A percentile compares a stretch with the other conserved stretches of the same genome.
Evolutionary conservation across 2,329 filamentous ascomycete genomes (phyloP).

Genomic region (Penicillium palitans): DNA sequence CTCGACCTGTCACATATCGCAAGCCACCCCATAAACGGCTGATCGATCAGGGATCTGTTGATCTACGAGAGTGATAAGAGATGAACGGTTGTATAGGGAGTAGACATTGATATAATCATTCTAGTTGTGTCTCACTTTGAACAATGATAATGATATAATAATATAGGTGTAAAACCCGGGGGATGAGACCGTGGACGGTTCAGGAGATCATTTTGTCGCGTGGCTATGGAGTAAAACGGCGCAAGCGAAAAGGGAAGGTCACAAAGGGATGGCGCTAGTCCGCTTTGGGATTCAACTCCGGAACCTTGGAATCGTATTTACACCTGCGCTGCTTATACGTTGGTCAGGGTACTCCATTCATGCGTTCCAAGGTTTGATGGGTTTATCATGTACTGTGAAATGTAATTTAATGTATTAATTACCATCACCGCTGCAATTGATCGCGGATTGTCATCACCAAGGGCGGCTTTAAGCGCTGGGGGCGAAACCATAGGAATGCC

Average conservation of each 20-base stretch:
- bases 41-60: slow-evolving; percentile 27
- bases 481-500: slow-evolving; percentile 10
- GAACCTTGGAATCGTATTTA: slow-evolving; percentile 1
- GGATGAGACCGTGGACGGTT: slow-evolving; percentile 8
- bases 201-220: slow-evolving; percentile 19
- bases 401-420: slow-evolving; percentile 3
- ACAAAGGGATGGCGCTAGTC: slow-evolving; percentile 11
- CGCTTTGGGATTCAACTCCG: slow-evolving; percentile 4
- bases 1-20: slow-evolving; percentile 34
- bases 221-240: slow-evolving; percentile 20
- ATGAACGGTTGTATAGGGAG: neutral
- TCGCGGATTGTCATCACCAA: neutral
- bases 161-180: slow-evolving; percentile 1
- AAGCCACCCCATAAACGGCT: slow-evolving; percentile 38
- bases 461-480: slow-evolving; percentile 23
- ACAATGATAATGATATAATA: neutral
- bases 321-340: neutral
- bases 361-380: neutral
- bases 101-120: neutral
- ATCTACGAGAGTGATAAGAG: neutral
- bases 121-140: neutral
- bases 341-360: neutral
- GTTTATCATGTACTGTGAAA: neutral
- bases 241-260: slow-evolving; percentile 27
- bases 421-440: neutral